phyloP scores from a whole-genome alignment of 2,329 filamentous ascomycete species.

The Clarireedia sp. region DNA sequence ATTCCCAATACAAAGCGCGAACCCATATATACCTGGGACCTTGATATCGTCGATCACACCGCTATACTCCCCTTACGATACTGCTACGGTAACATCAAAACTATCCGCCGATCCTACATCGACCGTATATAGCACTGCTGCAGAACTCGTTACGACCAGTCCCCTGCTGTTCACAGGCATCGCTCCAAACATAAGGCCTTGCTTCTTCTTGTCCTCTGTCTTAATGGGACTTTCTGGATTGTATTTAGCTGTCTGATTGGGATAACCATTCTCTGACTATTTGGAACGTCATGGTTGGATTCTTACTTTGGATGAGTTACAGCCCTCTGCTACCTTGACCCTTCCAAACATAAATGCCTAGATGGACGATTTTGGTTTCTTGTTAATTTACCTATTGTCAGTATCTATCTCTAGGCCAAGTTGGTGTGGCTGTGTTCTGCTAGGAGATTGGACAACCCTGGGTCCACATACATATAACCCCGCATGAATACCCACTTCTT shows the following conservation, averaged over 20 bases:
- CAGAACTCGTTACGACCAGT: background rate
- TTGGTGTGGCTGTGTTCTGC: too few species aligned
- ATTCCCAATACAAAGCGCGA: conserved; percentile 14
- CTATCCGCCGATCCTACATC: background rate
- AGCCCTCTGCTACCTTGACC: background rate
- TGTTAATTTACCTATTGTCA: too few species aligned
- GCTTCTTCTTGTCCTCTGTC: background rate
- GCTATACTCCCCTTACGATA: background rate
- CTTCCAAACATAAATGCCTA: too few species aligned
- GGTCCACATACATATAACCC: too few species aligned
- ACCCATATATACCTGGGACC: conserved; percentile 1
- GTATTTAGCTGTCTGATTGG: background rate
- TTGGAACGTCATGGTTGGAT: background rate
- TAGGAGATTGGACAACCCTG: too few species aligned
- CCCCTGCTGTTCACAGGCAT: conserved; percentile 4
- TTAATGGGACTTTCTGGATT: background rate
- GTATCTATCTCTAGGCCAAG: too few species aligned
- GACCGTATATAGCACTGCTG: background rate
- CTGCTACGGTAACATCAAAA: background rate
- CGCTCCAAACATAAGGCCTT: background rate
- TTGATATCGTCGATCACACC: conserved; percentile 6
- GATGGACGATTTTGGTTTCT: too few species aligned
- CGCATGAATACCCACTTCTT: too few species aligned
- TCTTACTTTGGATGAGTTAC: background rate
- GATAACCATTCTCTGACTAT: background rate